Conservation (phyloP, 177 flowering plant species). For the Vitis hybrid region DNA sequence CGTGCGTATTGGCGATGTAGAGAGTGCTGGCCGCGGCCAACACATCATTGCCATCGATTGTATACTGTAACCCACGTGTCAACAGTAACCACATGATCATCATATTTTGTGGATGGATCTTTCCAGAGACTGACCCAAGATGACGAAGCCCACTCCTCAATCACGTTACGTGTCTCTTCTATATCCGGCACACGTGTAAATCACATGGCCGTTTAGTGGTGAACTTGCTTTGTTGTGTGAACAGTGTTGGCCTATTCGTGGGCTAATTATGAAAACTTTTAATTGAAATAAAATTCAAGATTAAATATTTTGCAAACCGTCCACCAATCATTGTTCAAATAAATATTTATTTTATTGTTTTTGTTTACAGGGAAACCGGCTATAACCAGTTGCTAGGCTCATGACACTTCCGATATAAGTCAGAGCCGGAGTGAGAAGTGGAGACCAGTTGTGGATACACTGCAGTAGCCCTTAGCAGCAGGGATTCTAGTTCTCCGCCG, state of each 20-base stretch:
- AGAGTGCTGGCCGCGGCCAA: too few relatives aligned
- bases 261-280: too few relatives aligned
- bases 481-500: background rate
- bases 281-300: too few relatives aligned
- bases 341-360: background rate
- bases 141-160: background rate
- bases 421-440: background rate
- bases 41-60: too few relatives aligned
- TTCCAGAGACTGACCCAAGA: constrained; percentile 9
- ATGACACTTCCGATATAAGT: constrained; percentile 5
- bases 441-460: constrained; percentile 12
- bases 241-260: background rate
- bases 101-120: background rate
- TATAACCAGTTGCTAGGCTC: constrained; percentile 6
- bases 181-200: constrained; percentile 11
- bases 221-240: constrained; percentile 10
- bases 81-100: too few relatives aligned
- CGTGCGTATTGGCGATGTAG: too few relatives aligned
- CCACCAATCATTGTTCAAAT: constrained; percentile 10
- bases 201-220: background rate
- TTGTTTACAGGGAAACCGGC: constrained; percentile 19
- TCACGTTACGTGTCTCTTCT: constrained; percentile 18
- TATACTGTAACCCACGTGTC: too few relatives aligned
- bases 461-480: too few relatives aligned
- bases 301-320: background rate